phyloP scores from a whole-genome alignment of 768 basidiomycete genomes.

The Termitomyces sp. region DNA sequence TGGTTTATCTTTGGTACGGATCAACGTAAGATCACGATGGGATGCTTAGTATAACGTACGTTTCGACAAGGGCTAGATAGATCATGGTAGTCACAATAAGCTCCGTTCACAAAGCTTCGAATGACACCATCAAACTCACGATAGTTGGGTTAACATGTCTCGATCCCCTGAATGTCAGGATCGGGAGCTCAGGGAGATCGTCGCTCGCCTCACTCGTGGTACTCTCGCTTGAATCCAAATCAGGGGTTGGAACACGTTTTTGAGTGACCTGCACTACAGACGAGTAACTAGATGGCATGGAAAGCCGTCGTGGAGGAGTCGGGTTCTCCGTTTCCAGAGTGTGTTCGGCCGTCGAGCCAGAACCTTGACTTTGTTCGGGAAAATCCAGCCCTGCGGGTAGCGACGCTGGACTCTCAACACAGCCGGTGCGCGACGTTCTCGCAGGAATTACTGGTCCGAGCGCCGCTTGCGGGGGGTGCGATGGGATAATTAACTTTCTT shows the following conservation, averaged over 20 bases:
- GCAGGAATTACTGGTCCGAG: not conserved
- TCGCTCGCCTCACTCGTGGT: slow-evolving; percentile 43
- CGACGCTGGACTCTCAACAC: slow-evolving; percentile 1
- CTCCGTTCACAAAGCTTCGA: not conserved
- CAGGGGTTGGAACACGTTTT: slow-evolving; percentile 28
- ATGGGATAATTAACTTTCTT: slow-evolving; percentile 39
- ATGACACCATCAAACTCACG: slow-evolving; percentile 27
- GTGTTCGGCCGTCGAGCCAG: slow-evolving; percentile 20
- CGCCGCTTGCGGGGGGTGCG: slow-evolving; percentile 10
- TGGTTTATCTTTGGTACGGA: slow-evolving; percentile 42
- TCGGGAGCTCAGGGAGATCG: slow-evolving; percentile 23
- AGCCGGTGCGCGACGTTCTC: slow-evolving; percentile 4
- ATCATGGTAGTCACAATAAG: not conserved
- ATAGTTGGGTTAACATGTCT: slow-evolving; percentile 49
- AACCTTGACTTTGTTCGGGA: slow-evolving; percentile 20
- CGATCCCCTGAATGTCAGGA: slow-evolving; percentile 29
- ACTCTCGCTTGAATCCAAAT: slow-evolving; percentile 39
- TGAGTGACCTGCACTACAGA: slow-evolving; percentile 30
- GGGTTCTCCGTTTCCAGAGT: slow-evolving; percentile 4
- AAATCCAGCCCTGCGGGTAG: slow-evolving; percentile 5
- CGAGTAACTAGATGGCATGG: slow-evolving; percentile 36
- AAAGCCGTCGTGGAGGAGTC: slow-evolving; percentile 7
- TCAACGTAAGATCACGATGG: slow-evolving; percentile 13
- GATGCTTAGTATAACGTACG: slow-evolving; percentile 35
- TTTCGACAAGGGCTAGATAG: slow-evolving; percentile 49